These are phyloP conservation scores for Schizosaccharomyces octosporus DNA, from an alignment of 805 yeast genomes.

Conservation along the genomic window DNA sequence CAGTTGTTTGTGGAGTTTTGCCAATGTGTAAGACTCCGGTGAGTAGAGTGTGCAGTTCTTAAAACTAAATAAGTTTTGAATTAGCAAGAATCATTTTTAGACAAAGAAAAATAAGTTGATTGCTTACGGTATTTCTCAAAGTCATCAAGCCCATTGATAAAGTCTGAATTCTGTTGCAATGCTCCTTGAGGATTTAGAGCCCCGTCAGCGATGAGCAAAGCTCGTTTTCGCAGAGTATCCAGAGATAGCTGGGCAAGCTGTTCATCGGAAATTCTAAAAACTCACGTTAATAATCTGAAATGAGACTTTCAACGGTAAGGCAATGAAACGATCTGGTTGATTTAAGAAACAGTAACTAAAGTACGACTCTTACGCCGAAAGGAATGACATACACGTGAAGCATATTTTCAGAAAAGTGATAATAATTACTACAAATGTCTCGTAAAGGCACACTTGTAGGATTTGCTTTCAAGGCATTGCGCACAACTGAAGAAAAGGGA, in stretches of 20 bases:
- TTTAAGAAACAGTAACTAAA: no score
- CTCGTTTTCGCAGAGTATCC: slow-evolving; percentile 35
- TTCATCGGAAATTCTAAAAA: slow-evolving; percentile 1
- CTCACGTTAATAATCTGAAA: neutral
- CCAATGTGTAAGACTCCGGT: neutral
- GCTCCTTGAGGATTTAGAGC: slow-evolving; percentile 27
- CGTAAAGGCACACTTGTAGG: slow-evolving; percentile 44
- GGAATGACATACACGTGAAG: neutral
- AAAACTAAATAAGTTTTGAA: neutral
- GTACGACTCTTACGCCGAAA: neutral
- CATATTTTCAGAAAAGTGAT: slow-evolving; percentile 38
- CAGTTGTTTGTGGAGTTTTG: neutral
- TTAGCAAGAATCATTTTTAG: neutral
- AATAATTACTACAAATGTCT: slow-evolving; percentile 39
- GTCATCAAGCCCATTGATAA: slow-evolving; percentile 47
- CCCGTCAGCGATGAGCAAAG: slow-evolving; percentile 46
- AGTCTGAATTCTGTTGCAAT: slow-evolving; percentile 25
- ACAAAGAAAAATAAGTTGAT: neutral
- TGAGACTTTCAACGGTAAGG: neutral
- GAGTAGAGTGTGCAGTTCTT: neutral
- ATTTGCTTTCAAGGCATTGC: slow-evolving; percentile 62
- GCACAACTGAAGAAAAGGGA: slow-evolving; percentile 34
- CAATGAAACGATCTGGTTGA: no score
- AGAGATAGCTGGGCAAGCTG: slow-evolving; percentile 8
- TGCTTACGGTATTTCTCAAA: slow-evolving; percentile 31